Percentiles rank a stretch among this genome's conserved stretches.
These are phyloP conservation scores for Salvia miltiorrhiza DNA, from an alignment of 257 asterid species.

Conservation along the genomic window DNA sequence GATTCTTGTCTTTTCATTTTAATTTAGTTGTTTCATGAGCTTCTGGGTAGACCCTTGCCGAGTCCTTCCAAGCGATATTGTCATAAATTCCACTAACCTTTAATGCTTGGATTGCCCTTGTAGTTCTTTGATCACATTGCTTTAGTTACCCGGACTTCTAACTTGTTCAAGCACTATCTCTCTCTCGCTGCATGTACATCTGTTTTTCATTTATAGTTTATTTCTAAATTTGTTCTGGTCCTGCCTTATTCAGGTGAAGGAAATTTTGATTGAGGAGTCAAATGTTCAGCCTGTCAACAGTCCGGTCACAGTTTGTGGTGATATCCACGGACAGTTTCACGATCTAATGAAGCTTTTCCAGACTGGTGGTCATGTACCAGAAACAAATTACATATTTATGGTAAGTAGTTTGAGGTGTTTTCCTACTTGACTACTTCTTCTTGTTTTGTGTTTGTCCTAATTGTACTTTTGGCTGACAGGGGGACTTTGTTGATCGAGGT, in stretches of 20 bases:
- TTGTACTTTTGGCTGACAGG: slow-evolving; percentile 47
- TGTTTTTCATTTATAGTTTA: neutral
- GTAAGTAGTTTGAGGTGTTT: slow-evolving; percentile 31
- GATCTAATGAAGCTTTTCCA: slow-evolving; percentile 98
- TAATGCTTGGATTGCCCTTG: neutral
- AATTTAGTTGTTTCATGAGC: neutral
- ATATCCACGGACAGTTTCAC: slow-evolving; percentile 97
- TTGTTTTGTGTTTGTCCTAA: neutral
- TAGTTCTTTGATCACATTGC: neutral
- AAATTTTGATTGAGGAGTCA: slow-evolving; percentile 96
- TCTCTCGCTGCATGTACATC: neutral
- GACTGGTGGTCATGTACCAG: slow-evolving; percentile 99
- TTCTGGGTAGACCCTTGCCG: neutral
- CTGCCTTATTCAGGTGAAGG: slow-evolving; percentile 71
- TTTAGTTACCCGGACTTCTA: neutral
- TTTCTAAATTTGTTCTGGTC: neutral
- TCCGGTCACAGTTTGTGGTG: slow-evolving; percentile 99
- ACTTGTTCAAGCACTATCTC: slow-evolving; percentile 4
- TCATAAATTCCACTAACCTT: neutral
- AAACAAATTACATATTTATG: slow-evolving; percentile 96
- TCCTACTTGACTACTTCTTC: neutral
- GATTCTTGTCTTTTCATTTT: neutral
- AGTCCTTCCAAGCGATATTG: neutral
- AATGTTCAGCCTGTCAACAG: slow-evolving; percentile 99
- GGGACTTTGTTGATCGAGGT: slow-evolving; percentile 99